phyloP scores from a whole-genome alignment of 1,284 basidiomycete genomes.

The Psilocybe mexicana region DNA sequence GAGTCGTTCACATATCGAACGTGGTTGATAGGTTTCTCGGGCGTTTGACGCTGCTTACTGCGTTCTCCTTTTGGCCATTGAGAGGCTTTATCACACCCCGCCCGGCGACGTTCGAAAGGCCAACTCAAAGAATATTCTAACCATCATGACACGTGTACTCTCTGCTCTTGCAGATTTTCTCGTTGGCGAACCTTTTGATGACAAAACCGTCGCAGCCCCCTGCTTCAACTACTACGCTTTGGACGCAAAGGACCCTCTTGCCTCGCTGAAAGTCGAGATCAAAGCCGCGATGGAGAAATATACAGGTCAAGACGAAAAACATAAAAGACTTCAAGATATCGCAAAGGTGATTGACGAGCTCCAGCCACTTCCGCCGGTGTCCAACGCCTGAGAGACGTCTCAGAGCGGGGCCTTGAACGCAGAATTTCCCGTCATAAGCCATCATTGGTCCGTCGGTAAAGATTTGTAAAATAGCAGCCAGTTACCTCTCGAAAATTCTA shows the following conservation, averaged over 20 bases:
- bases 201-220: neutral
- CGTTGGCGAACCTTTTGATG: neutral
- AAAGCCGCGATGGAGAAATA: neutral
- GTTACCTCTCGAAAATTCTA: too few species aligned
- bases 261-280: neutral
- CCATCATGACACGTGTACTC: neutral
- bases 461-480: too few species aligned
- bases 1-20: neutral
- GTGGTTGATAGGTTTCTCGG: neutral
- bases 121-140: neutral
- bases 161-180: neutral
- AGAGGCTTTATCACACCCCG: neutral
- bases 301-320: neutral
- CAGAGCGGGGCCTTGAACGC: too few species aligned
- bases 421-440: too few species aligned
- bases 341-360: neutral
- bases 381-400: too few species aligned
- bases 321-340: neutral
- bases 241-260: neutral
- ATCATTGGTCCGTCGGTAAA: too few species aligned
- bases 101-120: neutral
- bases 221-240: neutral
- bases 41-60: slow-evolving; percentile 4
- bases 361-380: neutral
- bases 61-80: neutral